A percentile compares a stretch with the other conserved stretches of the same genome.
These are phyloP conservation scores for Vigna nakashimae DNA, from an alignment of 306 rosid species.

Conservation along the genomic window DNA sequence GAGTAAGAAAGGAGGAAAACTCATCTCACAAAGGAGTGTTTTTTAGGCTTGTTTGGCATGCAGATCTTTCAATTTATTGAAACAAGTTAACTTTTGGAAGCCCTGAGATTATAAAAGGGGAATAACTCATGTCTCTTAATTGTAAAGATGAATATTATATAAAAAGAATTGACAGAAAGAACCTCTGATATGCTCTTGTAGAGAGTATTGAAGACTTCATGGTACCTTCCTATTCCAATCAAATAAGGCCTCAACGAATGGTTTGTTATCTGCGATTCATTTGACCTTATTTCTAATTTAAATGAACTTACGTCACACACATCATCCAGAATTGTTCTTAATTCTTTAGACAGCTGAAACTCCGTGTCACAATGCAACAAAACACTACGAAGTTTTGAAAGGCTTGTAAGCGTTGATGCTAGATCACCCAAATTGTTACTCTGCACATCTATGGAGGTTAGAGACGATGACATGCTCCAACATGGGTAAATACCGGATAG, in stretches of 20 bases:
- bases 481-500: background rate
- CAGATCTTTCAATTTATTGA: no score
- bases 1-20: no score
- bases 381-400: constrained; percentile 29
- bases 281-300: background rate
- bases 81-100: no score
- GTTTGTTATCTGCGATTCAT: background rate
- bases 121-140: background rate
- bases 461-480: constrained; percentile 22
- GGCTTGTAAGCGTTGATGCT: background rate
- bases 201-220: background rate
- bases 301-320: background rate
- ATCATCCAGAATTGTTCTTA: constrained; percentile 45
- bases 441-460: background rate
- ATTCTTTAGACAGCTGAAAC: background rate
- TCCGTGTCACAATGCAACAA: constrained; percentile 5
- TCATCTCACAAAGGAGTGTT: no score
- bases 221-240: constrained; percentile 33
- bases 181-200: constrained; percentile 39
- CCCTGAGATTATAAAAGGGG: no score
- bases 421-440: background rate
- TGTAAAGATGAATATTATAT: no score
- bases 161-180: background rate
- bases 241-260: constrained; percentile 10
- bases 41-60: no score